Evolutionary conservation across 2,329 filamentous ascomycete species (phyloP).

Genomic region (Calonectria honghensis): DNA sequence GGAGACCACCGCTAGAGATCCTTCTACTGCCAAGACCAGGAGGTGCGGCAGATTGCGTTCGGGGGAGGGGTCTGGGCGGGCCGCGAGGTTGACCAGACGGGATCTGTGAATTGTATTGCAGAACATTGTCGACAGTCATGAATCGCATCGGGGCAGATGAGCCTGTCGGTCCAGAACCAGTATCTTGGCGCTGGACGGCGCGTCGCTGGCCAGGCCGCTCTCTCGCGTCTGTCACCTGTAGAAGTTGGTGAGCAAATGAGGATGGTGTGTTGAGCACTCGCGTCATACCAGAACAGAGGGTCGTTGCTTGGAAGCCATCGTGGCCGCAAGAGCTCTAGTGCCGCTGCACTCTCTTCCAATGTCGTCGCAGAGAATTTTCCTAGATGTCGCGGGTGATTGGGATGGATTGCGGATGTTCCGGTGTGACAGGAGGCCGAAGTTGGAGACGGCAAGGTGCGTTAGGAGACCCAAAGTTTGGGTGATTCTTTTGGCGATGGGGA

Average conservation of each 20-base stretch:
- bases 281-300: conserved; percentile 74
- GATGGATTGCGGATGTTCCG: conserved; percentile 27
- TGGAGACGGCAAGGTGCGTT: conserved; percentile 16
- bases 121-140: conserved; percentile 94
- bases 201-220: conserved; percentile 60
- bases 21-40: conserved; percentile 51
- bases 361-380: not conserved
- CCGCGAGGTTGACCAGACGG: conserved; percentile 93
- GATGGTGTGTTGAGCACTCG: conserved; percentile 38
- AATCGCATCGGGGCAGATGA: conserved; percentile 77
- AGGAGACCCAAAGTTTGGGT: conserved; percentile 45
- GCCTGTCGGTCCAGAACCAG: conserved; percentile 54
- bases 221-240: conserved; percentile 63
- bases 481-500: conserved; percentile 47
- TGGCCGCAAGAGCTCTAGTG: conserved; percentile 30
- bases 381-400: conserved; percentile 3
- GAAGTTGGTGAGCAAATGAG: conserved; percentile 44
- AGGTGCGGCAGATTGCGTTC: conserved; percentile 48
- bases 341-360: conserved; percentile 1
- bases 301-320: conserved; percentile 72
- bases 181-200: conserved; percentile 59
- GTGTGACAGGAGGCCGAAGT: conserved; percentile 29
- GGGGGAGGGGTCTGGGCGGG: conserved; percentile 73
- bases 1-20: conserved; percentile 62
- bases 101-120: conserved; percentile 95